Conservation (phyloP, 371 early-diverging fungal genomes). For the Mucor saturninus region DNA sequence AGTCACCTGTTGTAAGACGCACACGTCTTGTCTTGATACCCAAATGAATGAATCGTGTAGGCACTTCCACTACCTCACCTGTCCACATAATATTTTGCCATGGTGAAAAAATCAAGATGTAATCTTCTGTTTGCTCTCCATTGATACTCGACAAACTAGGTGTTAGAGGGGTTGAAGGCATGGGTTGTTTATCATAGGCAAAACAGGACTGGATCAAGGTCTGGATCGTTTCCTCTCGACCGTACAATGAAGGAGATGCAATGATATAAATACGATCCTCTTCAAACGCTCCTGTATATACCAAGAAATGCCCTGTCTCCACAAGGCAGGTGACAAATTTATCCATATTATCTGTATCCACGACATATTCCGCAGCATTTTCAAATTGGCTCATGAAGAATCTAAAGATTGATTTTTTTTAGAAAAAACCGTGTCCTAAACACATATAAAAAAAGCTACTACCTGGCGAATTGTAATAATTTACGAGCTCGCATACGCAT, state of each 20-base stretch:
- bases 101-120: slow-evolving; percentile 60
- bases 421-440: not conserved
- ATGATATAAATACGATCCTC: slow-evolving; percentile 67
- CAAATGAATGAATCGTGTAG: slow-evolving; percentile 53
- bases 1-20: slow-evolving; percentile 69
- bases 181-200: slow-evolving; percentile 34
- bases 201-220: slow-evolving; percentile 44
- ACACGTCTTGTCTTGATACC: slow-evolving; percentile 67
- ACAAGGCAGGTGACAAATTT: slow-evolving; percentile 63
- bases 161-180: slow-evolving; percentile 9
- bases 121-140: slow-evolving; percentile 40
- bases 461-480: slow-evolving; percentile 66
- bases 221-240: slow-evolving; percentile 41
- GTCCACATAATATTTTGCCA: slow-evolving; percentile 66
- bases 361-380: slow-evolving; percentile 75
- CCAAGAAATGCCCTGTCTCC: slow-evolving; percentile 70
- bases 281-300: slow-evolving; percentile 71
- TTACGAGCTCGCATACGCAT: slow-evolving; percentile 72
- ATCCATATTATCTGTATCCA: slow-evolving; percentile 58
- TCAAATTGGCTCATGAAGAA: slow-evolving; percentile 72
- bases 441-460: slow-evolving; percentile 3
- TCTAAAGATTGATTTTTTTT: slow-evolving; percentile 25
- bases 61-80: slow-evolving; percentile 57
- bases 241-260: slow-evolving; percentile 53
- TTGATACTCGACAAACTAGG: slow-evolving; percentile 2